A percentile compares a stretch with the other conserved stretches of the same genome.
Conservation (phyloP, 768 basidiomycete species). For the Cystobasidium ongulense region DNA sequence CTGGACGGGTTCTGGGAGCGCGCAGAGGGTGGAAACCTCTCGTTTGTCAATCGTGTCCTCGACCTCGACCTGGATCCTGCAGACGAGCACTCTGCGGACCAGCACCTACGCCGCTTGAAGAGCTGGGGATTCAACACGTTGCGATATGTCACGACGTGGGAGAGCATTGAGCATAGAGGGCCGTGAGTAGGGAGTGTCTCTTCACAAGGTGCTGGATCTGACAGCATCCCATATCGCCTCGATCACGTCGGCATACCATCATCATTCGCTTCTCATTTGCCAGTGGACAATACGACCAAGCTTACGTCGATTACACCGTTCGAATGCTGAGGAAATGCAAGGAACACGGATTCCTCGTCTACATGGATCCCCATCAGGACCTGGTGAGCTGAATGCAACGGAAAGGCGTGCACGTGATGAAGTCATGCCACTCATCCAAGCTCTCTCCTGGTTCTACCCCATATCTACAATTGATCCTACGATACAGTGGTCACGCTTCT, state of each 20-base stretch:
- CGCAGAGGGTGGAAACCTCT: constrained; percentile 60
- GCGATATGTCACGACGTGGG: constrained; percentile 81
- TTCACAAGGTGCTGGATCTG: neutral
- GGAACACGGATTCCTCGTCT: constrained; percentile 80
- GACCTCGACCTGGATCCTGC: constrained; percentile 61
- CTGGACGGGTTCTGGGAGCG: constrained; percentile 73
- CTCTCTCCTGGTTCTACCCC: neutral
- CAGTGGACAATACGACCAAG: constrained; percentile 81
- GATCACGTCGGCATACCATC: neutral
- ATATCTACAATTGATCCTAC: neutral
- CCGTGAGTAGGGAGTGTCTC: constrained; percentile 62
- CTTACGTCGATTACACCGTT: constrained; percentile 86
- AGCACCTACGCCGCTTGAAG: constrained; percentile 71
- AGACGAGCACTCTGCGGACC: constrained; percentile 55
- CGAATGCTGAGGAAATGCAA: constrained; percentile 81
- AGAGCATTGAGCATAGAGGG: constrained; percentile 82
- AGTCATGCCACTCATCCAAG: neutral
- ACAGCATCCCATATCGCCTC: neutral
- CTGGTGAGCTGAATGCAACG: constrained; percentile 51
- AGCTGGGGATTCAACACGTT: constrained; percentile 92
- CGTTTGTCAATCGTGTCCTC: constrained; percentile 69
- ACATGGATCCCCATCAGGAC: constrained; percentile 95
- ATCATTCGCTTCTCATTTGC: neutral
- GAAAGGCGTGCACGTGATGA: neutral
- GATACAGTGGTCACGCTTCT: constrained; percentile 82